phyloP scores from a whole-genome alignment of 176 grass and related monocot species.

The Themeda triandra region DNA sequence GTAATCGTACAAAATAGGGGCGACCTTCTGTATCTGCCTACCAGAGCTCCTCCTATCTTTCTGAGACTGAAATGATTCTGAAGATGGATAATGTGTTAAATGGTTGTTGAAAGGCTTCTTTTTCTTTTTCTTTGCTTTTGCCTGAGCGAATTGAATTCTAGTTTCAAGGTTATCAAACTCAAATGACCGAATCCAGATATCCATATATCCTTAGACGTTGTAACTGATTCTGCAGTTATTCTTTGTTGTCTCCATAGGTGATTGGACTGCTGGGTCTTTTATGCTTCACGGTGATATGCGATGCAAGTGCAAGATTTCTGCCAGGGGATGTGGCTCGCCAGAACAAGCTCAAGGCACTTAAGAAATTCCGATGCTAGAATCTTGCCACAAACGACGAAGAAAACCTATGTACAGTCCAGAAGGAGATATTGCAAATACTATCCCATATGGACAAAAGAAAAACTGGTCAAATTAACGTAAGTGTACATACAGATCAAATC shows the following conservation, averaged over 20 bases:
- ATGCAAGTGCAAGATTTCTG: too few relatives aligned
- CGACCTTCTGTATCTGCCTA: neutral
- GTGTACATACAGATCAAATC: neutral
- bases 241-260: neutral
- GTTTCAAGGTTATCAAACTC: neutral
- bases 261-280: neutral
- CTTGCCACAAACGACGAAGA: too few relatives aligned
- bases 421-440: too few relatives aligned
- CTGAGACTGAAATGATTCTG: neutral
- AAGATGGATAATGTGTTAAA: neutral
- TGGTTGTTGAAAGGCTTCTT: neutral
- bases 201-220: neutral
- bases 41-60: neutral
- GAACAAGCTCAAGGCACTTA: too few relatives aligned
- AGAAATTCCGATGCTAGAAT: too few relatives aligned
- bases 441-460: too few relatives aligned
- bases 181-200: too few relatives aligned
- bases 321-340: too few relatives aligned
- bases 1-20: neutral
- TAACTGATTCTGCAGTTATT: neutral
- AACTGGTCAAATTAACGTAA: too few relatives aligned
- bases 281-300: too few relatives aligned
- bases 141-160: neutral
- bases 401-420: too few relatives aligned
- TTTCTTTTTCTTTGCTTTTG: neutral